These are phyloP conservation scores for Amauroascus verrucosus DNA, from an alignment of 2,329 filamentous ascomycete species.

Conservation along the genomic window DNA sequence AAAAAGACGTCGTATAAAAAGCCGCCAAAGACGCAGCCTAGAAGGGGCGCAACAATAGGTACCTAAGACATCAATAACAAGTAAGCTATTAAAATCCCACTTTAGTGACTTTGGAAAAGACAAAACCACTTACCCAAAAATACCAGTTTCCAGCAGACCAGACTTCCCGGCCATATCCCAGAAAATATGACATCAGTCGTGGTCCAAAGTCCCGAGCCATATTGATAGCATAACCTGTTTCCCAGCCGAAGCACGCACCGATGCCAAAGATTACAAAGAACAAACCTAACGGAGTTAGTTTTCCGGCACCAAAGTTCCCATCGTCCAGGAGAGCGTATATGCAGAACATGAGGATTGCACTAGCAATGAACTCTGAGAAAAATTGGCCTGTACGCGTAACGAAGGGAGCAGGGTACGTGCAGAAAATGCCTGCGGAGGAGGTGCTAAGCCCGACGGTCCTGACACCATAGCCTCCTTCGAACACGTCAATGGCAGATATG, in stretches of 20 bases:
- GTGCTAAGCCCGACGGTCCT: slow-evolving; percentile 52
- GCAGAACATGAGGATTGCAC: slow-evolving; percentile 57
- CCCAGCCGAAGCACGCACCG: slow-evolving; percentile 63
- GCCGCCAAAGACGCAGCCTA: slow-evolving; percentile 53
- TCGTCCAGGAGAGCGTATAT: slow-evolving; percentile 56
- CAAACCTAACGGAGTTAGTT: slow-evolving; percentile 49
- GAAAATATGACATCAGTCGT: slow-evolving; percentile 53
- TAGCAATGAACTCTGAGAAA: slow-evolving; percentile 62
- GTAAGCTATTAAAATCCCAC: not conserved
- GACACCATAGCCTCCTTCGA: slow-evolving; percentile 49
- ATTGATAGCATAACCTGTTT: slow-evolving; percentile 68
- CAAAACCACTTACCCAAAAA: slow-evolving; percentile 50
- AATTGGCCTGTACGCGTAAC: slow-evolving; percentile 58
- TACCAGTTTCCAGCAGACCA: slow-evolving; percentile 60
- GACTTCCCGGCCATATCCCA: slow-evolving; percentile 58
- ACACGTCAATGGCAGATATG: slow-evolving; percentile 52
- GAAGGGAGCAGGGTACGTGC: slow-evolving; percentile 55
- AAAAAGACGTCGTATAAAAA: slow-evolving; percentile 59
- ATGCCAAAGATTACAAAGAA: slow-evolving; percentile 67
- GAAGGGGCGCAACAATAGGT: slow-evolving; percentile 61
- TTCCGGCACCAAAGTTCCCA: slow-evolving; percentile 43
- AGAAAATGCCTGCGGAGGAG: slow-evolving; percentile 60
- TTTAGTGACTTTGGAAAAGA: not conserved
- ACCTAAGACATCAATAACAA: slow-evolving; percentile 38
- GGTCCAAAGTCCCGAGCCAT: slow-evolving; percentile 63